Evolutionary conservation across 2,329 filamentous ascomycete genomes (phyloP), one percentile per base, ranked within the genome.

Genomic region (Cladophialophora immunda): DNA sequence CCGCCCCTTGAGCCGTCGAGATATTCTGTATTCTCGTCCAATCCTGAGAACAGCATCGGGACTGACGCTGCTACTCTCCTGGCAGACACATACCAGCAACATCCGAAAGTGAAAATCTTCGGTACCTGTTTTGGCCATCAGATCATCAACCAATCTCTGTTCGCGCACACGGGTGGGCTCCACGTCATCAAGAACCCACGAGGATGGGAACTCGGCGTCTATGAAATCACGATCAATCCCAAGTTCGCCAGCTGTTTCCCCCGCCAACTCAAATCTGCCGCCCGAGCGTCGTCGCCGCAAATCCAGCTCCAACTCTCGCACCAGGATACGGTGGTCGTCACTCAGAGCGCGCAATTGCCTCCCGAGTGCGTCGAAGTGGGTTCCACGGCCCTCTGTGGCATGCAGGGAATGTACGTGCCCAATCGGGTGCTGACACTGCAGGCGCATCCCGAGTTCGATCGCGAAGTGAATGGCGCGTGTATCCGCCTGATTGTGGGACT

Each of bases 291-390:
- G 45, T 29, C 50, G 25, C 11, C 52, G 27, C 27, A 27, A n/a
- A 53, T 55, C n/a, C 52, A 55, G n/a, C 52, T 55, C 27, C 52
- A 55, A n/a, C 52, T 55, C 27, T 55, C 52, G 52, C 52, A 55
- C 27, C 52, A 55, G n/a, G 52, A 55, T 27, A 34, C 52, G 15
- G 52, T 55, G 4, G 17, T 55, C 25, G 52, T 55, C 7, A 55
- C 52, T 9, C 27, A 55, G 52, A 30, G n/a, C 9, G n/a, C 13
- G 19, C 27, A 32, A 15, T 32, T 55, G 15, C 52, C 52, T 9
- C 11, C 52, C 9, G 52, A 55, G 27, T 55, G 52, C 27, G 52
- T 55, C 11, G 52, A 55, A 13, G 52, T 55, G 1, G 52, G 52
- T 3, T 30, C 27, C 52, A 55, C 19, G 19, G 30, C 25, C 25